Conservation (phyloP, 768 basidiomycete species). For the Phanerodontia chrysosporium region DNA sequence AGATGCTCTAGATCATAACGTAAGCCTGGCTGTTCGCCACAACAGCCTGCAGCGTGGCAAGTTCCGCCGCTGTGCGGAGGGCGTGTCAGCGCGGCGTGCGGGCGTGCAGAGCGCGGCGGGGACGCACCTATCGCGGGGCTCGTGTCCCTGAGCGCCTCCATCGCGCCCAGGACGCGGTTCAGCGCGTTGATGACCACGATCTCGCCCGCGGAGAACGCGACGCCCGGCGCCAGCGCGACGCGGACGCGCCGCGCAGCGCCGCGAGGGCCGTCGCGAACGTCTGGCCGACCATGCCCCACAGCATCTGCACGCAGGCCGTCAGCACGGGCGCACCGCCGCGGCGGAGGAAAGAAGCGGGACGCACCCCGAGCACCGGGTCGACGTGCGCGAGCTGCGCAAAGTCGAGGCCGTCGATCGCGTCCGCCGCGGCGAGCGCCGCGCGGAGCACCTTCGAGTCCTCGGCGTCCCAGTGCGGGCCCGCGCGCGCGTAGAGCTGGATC, state of each 20-base stretch:
- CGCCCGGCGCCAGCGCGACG: not conserved
- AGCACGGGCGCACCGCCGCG: not conserved
- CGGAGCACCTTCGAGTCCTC: slow-evolving; percentile 16
- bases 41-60: not conserved
- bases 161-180: slow-evolving; percentile 8
- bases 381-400: slow-evolving; percentile 11
- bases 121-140: slow-evolving; percentile 9
- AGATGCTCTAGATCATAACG: not conserved
- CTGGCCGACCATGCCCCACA: slow-evolving; percentile 7
- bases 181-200: slow-evolving; percentile 6
- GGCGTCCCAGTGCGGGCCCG: slow-evolving; percentile 3
- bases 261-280: slow-evolving; percentile 5
- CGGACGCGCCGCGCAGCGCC: not conserved
- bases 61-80: slow-evolving; percentile 4
- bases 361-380: slow-evolving; percentile 22
- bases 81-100: not conserved
- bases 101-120: not conserved
- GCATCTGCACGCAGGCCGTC: slow-evolving; percentile 3
- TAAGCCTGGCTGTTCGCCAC: not conserved
- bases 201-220: slow-evolving; percentile 5
- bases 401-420: slow-evolving; percentile 11
- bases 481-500: slow-evolving; percentile 27
- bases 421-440: slow-evolving; percentile 19
- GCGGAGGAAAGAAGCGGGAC: slow-evolving; percentile 1
- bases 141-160: slow-evolving; percentile 4